A percentile compares a stretch with the other conserved stretches of the same genome.
These are phyloP conservation scores for Draba incana DNA, from an alignment of 345 rosid species.

Conservation along the genomic window DNA sequence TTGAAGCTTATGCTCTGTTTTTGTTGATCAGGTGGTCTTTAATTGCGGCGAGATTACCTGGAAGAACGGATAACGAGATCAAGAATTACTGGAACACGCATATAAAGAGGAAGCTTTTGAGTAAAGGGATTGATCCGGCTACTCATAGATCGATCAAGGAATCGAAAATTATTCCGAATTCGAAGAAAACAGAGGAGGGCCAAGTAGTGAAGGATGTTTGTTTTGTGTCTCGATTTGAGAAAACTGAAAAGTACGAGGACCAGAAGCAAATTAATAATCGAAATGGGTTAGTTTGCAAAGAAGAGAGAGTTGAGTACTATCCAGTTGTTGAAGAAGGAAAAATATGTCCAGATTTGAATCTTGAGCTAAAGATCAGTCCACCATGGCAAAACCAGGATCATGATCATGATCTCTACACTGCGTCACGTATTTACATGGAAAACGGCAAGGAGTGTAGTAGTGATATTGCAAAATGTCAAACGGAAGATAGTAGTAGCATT, in stretches of 20 bases:
- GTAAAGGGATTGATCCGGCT: slow-evolving; percentile 77
- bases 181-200: slow-evolving; percentile 30
- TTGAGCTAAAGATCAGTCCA: slow-evolving; percentile 85
- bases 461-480: slow-evolving; percentile 37
- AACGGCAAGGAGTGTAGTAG: slow-evolving; percentile 66
- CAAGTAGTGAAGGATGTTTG: slow-evolving; percentile 30
- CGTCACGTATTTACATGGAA: slow-evolving; percentile 57
- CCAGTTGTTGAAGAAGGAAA: slow-evolving; percentile 52
- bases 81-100: slow-evolving; percentile 91
- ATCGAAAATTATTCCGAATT: slow-evolving; percentile 1
- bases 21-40: slow-evolving; percentile 64
- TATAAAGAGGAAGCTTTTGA: slow-evolving; percentile 72
- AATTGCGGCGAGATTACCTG: slow-evolving; percentile 79
- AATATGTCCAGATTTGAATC: slow-evolving; percentile 77
- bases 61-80: slow-evolving; percentile 87
- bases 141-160: slow-evolving; percentile 67
- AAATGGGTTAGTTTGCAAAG: slow-evolving; percentile 46
- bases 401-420: slow-evolving; percentile 41
- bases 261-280: background rate
- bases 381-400: slow-evolving; percentile 51
- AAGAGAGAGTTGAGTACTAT: slow-evolving; percentile 43
- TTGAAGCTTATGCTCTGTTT: background rate
- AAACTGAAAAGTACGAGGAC: slow-evolving; percentile 11
- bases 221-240: slow-evolving; percentile 22
- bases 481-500: slow-evolving; percentile 36